Percentiles rank a stretch among this genome's conserved stretches.
These are phyloP conservation scores for Aethionema arabicum DNA, from an alignment of 345 rosid species.

Conservation along the genomic window DNA sequence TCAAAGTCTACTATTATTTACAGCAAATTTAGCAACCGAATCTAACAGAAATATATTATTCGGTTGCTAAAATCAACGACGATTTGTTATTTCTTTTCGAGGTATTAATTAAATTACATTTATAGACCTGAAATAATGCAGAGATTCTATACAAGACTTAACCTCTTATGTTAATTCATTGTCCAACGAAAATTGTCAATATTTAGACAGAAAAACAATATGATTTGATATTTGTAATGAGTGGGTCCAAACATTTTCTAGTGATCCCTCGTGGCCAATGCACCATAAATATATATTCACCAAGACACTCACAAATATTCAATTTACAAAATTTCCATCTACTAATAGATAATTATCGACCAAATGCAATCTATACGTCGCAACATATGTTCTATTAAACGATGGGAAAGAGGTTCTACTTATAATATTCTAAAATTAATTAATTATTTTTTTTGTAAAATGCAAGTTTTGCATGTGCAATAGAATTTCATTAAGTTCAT, in stretches of 20 bases:
- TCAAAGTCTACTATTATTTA: not conserved
- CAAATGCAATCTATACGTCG: not conserved
- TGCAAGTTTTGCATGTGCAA: not conserved
- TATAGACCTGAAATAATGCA: too few species aligned
- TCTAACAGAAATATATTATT: not conserved
- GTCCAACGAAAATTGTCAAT: not conserved
- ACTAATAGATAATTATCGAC: not conserved
- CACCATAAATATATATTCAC: not conserved
- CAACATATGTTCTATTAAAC: not conserved
- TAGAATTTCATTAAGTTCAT: conserved; percentile 5
- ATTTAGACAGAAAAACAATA: not conserved
- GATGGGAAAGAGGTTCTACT: too few species aligned
- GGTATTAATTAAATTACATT: too few species aligned
- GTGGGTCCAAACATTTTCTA: conserved; percentile 32
- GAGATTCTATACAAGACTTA: not conserved
- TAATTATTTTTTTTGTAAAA: not conserved
- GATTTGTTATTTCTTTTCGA: too few species aligned
- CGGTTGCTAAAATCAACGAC: not conserved
- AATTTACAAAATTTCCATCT: not conserved
- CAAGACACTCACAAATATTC: not conserved
- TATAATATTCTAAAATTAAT: too few species aligned
- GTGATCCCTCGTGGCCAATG: conserved; percentile 19
- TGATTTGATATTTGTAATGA: not conserved
- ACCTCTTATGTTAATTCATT: conserved; percentile 1
- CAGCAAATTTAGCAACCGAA: not conserved